Percentiles rank a stretch among this genome's conserved stretches.
Conservation (phyloP, 345 rosid species). For the Linum trigynum region DNA sequence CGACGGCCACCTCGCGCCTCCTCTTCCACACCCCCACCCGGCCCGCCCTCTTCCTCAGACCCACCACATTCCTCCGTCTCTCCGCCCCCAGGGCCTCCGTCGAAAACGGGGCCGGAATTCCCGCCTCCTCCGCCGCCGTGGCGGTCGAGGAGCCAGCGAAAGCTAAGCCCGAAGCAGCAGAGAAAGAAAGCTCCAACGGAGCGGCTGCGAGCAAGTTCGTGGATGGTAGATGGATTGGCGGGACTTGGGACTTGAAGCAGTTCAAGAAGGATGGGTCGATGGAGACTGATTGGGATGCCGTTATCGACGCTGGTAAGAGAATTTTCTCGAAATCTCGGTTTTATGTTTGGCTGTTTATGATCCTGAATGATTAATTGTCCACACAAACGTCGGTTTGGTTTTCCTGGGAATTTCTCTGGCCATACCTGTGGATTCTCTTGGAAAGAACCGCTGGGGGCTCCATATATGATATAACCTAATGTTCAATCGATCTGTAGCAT, state of each 20-base stretch:
- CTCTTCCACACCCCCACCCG: constrained; percentile 11
- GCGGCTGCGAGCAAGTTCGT: constrained; percentile 10
- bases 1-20: constrained; percentile 20
- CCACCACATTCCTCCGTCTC: constrained; percentile 20
- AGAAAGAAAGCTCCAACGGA: not conserved
- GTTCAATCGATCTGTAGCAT: no score
- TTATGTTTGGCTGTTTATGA: not conserved
- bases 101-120: constrained; percentile 45
- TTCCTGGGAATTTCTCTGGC: no score
- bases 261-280: constrained; percentile 43
- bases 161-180: not conserved
- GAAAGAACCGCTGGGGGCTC: no score
- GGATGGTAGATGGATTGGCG: constrained; percentile 70
- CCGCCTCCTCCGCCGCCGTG: constrained; percentile 22
- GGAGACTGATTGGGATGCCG: constrained; percentile 74
- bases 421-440: no score
- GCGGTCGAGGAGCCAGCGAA: constrained; percentile 18
- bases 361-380: not conserved
- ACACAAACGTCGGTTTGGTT: not conserved
- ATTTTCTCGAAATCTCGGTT: constrained; percentile 2
- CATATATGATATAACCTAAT: no score
- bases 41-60: constrained; percentile 21
- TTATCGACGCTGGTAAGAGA: constrained; percentile 78
- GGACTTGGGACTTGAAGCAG: constrained; percentile 87
- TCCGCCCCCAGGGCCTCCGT: constrained; percentile 34